These are phyloP conservation scores for Ogataea ramenticola DNA, from an alignment of 805 yeast genomes.

Conservation along the genomic window DNA sequence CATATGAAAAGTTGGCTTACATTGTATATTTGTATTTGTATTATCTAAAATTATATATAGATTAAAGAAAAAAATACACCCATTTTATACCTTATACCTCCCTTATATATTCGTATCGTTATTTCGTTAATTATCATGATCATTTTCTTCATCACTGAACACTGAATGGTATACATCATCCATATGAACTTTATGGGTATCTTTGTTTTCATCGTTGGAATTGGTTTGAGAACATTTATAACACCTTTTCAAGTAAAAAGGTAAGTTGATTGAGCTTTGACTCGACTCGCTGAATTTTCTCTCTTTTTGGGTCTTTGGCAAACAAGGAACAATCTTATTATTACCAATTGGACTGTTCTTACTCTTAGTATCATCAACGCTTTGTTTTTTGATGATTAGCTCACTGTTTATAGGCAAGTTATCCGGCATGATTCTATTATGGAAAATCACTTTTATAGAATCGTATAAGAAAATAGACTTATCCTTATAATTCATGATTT, in stretches of 20 bases:
- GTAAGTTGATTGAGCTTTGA: constrained; percentile 16
- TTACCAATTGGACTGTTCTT: constrained; percentile 1
- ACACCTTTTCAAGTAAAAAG: constrained; percentile 16
- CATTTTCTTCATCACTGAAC: constrained; percentile 2
- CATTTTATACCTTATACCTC: no score
- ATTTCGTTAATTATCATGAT: not conserved
- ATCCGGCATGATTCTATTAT: not conserved
- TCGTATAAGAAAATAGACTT: constrained; percentile 21
- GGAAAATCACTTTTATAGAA: constrained; percentile 23
- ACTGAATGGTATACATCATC: not conserved
- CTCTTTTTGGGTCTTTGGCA: constrained; percentile 9
- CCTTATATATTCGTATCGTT: no score
- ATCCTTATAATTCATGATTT: constrained; percentile 19
- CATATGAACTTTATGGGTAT: no score
- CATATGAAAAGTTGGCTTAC: no score
- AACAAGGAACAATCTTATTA: constrained; percentile 11
- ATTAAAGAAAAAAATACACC: no score
- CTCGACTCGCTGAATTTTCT: constrained; percentile 16
- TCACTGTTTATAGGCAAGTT: constrained; percentile 3
- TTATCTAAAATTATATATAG: no score
- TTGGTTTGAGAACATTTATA: not conserved
- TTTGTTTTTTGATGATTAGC: not conserved
- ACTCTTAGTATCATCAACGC: constrained; percentile 4
- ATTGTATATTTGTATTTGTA: no score
- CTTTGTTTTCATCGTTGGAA: not conserved